These are phyloP conservation scores for Euphorbia tirucalli DNA, from an alignment of 345 rosid genomes.

Conservation along the genomic window DNA sequence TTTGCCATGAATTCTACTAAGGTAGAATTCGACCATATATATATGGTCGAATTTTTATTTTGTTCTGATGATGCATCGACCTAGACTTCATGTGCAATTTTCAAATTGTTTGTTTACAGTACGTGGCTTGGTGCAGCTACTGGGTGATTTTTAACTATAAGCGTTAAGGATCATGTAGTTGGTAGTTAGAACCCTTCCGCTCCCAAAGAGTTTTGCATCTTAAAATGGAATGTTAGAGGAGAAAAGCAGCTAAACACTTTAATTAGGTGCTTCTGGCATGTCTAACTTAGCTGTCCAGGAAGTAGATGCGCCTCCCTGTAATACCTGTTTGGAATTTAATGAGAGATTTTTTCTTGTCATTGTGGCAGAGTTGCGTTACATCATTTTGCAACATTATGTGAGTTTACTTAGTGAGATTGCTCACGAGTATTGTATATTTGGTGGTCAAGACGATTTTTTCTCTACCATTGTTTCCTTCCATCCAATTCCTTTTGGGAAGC, in stretches of 20 bases:
- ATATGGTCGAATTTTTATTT: background rate
- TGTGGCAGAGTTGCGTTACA: background rate
- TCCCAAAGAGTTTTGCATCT: background rate
- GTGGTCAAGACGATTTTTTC: too few relatives aligned
- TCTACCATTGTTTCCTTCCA: background rate
- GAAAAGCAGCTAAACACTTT: background rate
- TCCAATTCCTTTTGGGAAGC: too few relatives aligned
- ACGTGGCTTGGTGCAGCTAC: background rate
- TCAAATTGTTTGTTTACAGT: background rate
- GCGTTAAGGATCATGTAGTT: background rate
- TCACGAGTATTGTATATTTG: background rate
- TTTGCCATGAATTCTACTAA: background rate
- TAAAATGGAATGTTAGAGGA: background rate
- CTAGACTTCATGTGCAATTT: background rate
- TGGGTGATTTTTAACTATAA: background rate
- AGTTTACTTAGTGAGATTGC: background rate
- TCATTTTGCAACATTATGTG: background rate
- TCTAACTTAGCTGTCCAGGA: background rate
- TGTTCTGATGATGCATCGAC: background rate
- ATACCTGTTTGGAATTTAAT: background rate
- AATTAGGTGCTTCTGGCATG: too few relatives aligned
- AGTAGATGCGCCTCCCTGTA: background rate
- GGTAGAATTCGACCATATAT: too few relatives aligned
- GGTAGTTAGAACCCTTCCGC: background rate
- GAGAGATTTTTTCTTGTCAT: background rate